phyloP scores from a whole-genome alignment of 257 asterid species.

The Nicotiana undulata region DNA sequence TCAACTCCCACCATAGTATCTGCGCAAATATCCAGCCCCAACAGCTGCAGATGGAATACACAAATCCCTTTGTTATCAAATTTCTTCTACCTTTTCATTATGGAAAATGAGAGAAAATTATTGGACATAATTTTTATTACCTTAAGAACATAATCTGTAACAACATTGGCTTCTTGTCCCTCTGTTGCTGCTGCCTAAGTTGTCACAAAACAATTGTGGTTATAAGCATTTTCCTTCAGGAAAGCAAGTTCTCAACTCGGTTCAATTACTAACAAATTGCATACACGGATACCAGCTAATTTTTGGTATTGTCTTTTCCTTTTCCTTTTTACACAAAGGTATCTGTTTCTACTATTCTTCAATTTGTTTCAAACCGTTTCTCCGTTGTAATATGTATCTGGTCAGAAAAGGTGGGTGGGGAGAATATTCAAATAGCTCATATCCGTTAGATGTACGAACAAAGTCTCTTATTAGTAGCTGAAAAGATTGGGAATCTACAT shows the following conservation, averaged over 20 bases:
- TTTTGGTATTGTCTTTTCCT: too few relatives aligned
- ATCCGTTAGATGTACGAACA: too few relatives aligned
- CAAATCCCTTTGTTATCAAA: not conserved
- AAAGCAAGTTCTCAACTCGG: not conserved
- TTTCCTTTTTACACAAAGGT: too few relatives aligned
- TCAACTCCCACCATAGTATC: slow-evolving; percentile 33
- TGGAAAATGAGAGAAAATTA: not conserved
- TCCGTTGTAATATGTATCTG: too few relatives aligned
- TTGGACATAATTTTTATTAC: not conserved
- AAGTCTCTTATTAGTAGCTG: too few relatives aligned
- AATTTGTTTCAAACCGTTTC: too few relatives aligned
- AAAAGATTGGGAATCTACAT: too few relatives aligned
- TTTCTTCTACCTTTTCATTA: not conserved
- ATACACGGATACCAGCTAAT: not conserved
- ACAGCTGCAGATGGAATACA: not conserved
- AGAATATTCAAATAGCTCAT: too few relatives aligned
- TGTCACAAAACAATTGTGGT: not conserved
- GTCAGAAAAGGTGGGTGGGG: too few relatives aligned
- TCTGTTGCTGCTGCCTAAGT: slow-evolving; percentile 24
- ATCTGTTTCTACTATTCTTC: too few relatives aligned
- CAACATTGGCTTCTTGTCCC: slow-evolving; percentile 27
- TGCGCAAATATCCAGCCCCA: slow-evolving; percentile 30
- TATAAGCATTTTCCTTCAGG: not conserved
- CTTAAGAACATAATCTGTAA: slow-evolving; percentile 30
- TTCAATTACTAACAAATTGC: not conserved